Conservation (phyloP, 768 basidiomycete species). For the Boletus vinaceobasis region DNA sequence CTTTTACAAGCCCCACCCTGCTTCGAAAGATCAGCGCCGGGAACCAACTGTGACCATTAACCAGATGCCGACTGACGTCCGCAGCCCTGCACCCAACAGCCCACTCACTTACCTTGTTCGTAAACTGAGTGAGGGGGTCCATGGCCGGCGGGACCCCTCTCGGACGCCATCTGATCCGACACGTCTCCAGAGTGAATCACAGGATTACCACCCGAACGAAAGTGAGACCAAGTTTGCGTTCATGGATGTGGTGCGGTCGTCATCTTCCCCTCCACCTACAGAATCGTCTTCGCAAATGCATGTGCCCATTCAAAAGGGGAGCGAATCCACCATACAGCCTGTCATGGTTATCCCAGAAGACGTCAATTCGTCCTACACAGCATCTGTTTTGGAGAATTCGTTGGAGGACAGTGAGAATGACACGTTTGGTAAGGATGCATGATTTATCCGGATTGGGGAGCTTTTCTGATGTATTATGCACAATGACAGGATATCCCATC, state of each 20-base stretch:
- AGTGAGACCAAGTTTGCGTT: conserved; percentile 14
- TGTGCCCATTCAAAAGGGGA: conserved; percentile 5
- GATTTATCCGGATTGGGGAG: neutral
- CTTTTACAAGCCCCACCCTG: conserved; percentile 53
- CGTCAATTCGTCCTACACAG: conserved; percentile 19
- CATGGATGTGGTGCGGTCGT: conserved; percentile 12
- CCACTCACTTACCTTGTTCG: conserved; percentile 39
- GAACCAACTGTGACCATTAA: conserved; percentile 3
- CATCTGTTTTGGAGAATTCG: conserved; percentile 18
- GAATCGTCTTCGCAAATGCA: conserved; percentile 8
- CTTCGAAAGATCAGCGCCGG: neutral
- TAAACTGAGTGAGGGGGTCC: conserved; percentile 38
- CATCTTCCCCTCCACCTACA: conserved; percentile 16
- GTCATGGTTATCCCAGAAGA: conserved; percentile 23
- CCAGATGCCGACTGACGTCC: conserved; percentile 31
- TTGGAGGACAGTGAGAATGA: conserved; percentile 23
- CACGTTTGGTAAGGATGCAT: conserved; percentile 25
- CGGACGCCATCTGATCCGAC: conserved; percentile 11
- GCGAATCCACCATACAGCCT: neutral
- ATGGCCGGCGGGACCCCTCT: conserved; percentile 20
- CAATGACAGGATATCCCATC: conserved; percentile 22
- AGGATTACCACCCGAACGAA: conserved; percentile 12
- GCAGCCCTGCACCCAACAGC: conserved; percentile 31
- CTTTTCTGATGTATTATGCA: neutral
- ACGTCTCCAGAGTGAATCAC: conserved; percentile 7